A percentile compares a stretch with the other conserved stretches of the same genome.
Evolutionary conservation across 345 rosid genomes (phyloP).

Genomic region (Linum usitatissimum): DNA sequence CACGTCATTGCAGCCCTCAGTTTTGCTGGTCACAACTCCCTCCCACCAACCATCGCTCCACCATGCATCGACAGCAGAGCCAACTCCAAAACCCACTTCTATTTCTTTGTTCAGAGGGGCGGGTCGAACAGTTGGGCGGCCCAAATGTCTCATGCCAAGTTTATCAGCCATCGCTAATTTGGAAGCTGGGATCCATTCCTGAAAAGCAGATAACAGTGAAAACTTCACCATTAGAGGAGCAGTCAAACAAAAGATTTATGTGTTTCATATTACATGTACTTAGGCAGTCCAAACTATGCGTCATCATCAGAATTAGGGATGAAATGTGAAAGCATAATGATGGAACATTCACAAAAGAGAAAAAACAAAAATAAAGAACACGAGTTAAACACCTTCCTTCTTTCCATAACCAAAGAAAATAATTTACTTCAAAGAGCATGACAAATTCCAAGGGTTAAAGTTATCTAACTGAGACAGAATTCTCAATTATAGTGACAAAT

Average conservation of each 20-base stretch:
- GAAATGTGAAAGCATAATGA: not conserved
- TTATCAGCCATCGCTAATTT: conserved; percentile 69
- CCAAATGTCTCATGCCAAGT: conserved; percentile 62
- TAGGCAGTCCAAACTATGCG: not conserved
- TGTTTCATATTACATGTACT: not conserved
- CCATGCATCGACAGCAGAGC: conserved; percentile 90
- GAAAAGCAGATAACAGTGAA: conserved; percentile 12
- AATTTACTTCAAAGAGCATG: not conserved
- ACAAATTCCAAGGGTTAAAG: no score
- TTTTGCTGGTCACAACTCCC: conserved; percentile 52
- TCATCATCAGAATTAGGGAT: not conserved
- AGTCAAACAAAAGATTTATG: not conserved
- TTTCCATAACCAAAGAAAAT: no score
- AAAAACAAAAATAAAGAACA: not conserved
- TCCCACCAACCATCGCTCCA: conserved; percentile 99
- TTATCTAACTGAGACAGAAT: not conserved
- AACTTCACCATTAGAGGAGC: conserved; percentile 4
- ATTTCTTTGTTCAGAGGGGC: conserved; percentile 28
- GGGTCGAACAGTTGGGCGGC: conserved; percentile 71
- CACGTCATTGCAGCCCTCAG: conserved; percentile 24
- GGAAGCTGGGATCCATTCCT: conserved; percentile 86
- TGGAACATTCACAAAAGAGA: no score
- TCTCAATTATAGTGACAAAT: not conserved
- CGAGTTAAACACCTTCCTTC: not conserved
- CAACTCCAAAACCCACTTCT: conserved; percentile 31